Evolutionary conservation across 371 early-diverging fungal genomes (phyloP), one percentile per base, ranked within the genome.

Genomic region (Nematocida major): DNA sequence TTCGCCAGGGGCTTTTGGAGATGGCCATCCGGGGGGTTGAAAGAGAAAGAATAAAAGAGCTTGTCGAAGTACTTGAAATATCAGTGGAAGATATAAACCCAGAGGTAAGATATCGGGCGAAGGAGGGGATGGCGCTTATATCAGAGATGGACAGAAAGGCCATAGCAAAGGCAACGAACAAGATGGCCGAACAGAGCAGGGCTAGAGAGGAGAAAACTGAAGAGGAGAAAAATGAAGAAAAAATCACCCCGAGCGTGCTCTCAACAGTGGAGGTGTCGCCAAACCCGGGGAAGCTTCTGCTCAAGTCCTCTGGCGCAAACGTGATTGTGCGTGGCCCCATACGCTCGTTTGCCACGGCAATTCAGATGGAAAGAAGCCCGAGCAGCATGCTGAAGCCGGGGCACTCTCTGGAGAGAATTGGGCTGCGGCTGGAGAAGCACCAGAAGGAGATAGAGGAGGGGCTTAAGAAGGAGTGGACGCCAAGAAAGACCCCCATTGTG

Each of bases 381-480:
- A 54, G 45, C 26, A 15, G 7, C 24, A 22, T 59, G 38, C 51
- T 73, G 1, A 63, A 73, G 54, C 76, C 76, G 34, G 76, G 76
- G 38, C 30, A 73, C 62, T 73, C 76, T 24, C 62, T 73, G 7
- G 76, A 73, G 32, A 13, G 76, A 47, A 51, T 73, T 15, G 76
- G 76, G 7, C 42, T n/a, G n/a, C 38, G 76, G 18, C 54, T 73
- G 62, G 63, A 73, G 45, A 45, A 51, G 66, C 76, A 73, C 65
- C 32, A 73, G 53, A 62, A 61, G 43, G 76, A 63, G 30, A 43
- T 73, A 15, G 63, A 73, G 42, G 76, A 73, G 36, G 59, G 26
- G 9, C 45, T 73, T 28, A 68, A 59, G 30, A 48, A 48, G 45
- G 62, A 69, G 54, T 48, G 62, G 28, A 63, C 76, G 15, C 76